A percentile compares a stretch with the other conserved stretches of the same genome.
These are phyloP conservation scores for Myrmaecium sp. DNA, from an alignment of 2,329 filamentous ascomycete species.

Conservation along the genomic window DNA sequence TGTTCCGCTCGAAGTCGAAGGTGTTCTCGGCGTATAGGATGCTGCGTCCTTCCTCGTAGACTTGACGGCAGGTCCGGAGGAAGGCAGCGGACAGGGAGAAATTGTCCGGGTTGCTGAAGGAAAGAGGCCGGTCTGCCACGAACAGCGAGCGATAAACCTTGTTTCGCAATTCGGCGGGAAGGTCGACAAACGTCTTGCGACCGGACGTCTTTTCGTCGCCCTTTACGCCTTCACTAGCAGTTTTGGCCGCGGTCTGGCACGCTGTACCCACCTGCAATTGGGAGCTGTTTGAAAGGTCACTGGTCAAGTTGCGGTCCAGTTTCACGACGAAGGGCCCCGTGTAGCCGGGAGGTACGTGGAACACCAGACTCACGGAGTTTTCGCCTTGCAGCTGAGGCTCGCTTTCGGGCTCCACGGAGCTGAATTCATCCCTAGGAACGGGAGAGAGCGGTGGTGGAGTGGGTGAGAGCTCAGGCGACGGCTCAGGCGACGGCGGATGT, in stretches of 20 bases:
- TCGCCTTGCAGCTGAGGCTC: constrained; percentile 7
- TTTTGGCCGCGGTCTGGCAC: neutral
- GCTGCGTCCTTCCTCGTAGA: constrained; percentile 28
- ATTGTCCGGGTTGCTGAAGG: constrained; percentile 18
- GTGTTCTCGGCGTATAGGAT: constrained; percentile 34
- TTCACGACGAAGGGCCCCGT: constrained; percentile 28
- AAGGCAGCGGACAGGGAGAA: constrained; percentile 27
- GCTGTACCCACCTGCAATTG: constrained; percentile 1
- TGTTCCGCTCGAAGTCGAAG: constrained; percentile 27
- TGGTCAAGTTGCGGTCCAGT: constrained; percentile 15
- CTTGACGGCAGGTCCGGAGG: constrained; percentile 27
- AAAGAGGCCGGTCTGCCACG: constrained; percentile 22
- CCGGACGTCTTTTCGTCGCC: constrained; percentile 20
- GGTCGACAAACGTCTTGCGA: constrained; percentile 19
- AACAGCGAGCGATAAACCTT: constrained; percentile 29
- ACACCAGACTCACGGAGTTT: constrained; percentile 21
- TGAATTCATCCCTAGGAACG: constrained; percentile 14
- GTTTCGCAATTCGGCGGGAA: constrained; percentile 29
- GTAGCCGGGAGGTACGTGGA: constrained; percentile 29
- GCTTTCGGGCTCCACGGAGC: constrained; percentile 12
- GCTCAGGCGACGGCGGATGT: constrained; percentile 6
- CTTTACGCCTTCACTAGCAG: constrained; percentile 2
- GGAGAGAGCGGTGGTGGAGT: constrained; percentile 17
- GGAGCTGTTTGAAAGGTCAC: neutral
- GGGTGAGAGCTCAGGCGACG: constrained; percentile 18